A percentile compares a stretch with the other conserved stretches of the same genome.
Conservation (phyloP, 2,329 filamentous ascomycete species). For the Sporothrix mexicana region DNA sequence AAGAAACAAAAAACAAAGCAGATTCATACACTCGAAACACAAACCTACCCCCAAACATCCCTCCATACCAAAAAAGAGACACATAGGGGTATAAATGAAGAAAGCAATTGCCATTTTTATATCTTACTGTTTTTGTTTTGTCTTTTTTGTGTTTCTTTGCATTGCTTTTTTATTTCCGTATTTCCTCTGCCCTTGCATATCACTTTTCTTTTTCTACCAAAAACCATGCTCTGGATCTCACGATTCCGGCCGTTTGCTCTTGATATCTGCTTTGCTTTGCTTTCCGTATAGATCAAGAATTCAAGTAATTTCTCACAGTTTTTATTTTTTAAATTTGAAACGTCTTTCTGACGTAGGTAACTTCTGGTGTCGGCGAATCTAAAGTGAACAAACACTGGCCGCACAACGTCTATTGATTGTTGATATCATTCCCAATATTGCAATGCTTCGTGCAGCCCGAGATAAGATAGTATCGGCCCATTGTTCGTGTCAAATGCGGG, state of each 20-base stretch:
- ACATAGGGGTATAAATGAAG: constrained; percentile 46
- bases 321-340: too few species aligned
- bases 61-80: constrained; percentile 25
- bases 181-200: too few species aligned
- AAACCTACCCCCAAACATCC: background rate
- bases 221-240: background rate
- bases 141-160: background rate
- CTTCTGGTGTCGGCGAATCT: too few species aligned
- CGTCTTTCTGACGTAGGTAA: too few species aligned
- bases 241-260: background rate
- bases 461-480: background rate
- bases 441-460: background rate
- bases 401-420: background rate
- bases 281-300: background rate
- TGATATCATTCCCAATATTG: background rate
- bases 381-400: background rate
- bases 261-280: background rate
- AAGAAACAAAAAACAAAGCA: constrained; percentile 14
- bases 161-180: background rate
- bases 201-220: background rate
- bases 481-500: background rate
- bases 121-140: constrained; percentile 2
- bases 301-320: background rate
- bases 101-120: constrained; percentile 60
- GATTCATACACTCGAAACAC: too few species aligned